Percentiles rank a stretch among this genome's conserved stretches.
These are phyloP conservation scores for Fusarium sacchari DNA, from an alignment of 2,329 filamentous ascomycete genomes.

Conservation along the genomic window DNA sequence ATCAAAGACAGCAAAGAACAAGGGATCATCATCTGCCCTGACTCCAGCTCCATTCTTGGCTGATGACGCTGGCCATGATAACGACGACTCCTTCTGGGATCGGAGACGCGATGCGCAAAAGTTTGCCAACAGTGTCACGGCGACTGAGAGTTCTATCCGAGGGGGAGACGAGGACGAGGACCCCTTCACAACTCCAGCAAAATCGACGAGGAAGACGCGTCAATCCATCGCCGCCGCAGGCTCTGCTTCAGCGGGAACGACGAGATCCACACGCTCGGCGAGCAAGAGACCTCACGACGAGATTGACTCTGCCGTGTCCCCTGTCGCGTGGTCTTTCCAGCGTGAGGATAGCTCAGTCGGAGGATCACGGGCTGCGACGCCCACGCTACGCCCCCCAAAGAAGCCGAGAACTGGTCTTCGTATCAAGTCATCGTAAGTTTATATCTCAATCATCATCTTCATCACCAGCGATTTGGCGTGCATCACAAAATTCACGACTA, in stretches of 20 bases:
- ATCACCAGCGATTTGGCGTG: neutral
- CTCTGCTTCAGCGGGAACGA: conserved; percentile 44
- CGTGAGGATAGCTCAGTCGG: conserved; percentile 58
- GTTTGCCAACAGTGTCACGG: conserved; percentile 51
- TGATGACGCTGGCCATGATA: conserved; percentile 47
- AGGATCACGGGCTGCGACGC: conserved; percentile 70
- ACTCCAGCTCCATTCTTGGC: conserved; percentile 19
- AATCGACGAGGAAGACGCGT: conserved; percentile 50
- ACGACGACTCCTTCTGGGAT: conserved; percentile 48
- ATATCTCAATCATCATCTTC: conserved; percentile 15
- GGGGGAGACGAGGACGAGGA: conserved; percentile 41
- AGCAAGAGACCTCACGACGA: conserved; percentile 67
- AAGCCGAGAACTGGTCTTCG: conserved; percentile 70
- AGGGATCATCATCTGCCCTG: conserved; percentile 40
- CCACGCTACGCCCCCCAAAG: conserved; percentile 66
- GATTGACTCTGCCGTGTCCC: conserved; percentile 63
- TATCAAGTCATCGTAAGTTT: conserved; percentile 77
- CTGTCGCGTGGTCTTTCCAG: conserved; percentile 60
- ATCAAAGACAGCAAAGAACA: conserved; percentile 45
- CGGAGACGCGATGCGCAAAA: conserved; percentile 52
- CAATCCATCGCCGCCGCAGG: conserved; percentile 45
- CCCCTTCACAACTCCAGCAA: conserved; percentile 46
- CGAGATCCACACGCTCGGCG: conserved; percentile 59
- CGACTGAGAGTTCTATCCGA: conserved; percentile 54
- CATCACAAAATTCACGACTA: neutral